A percentile compares a stretch with the other conserved stretches of the same genome.
Evolutionary conservation across 1,284 basidiomycete genomes (phyloP).

Genomic region (Cronartium quercuum): DNA sequence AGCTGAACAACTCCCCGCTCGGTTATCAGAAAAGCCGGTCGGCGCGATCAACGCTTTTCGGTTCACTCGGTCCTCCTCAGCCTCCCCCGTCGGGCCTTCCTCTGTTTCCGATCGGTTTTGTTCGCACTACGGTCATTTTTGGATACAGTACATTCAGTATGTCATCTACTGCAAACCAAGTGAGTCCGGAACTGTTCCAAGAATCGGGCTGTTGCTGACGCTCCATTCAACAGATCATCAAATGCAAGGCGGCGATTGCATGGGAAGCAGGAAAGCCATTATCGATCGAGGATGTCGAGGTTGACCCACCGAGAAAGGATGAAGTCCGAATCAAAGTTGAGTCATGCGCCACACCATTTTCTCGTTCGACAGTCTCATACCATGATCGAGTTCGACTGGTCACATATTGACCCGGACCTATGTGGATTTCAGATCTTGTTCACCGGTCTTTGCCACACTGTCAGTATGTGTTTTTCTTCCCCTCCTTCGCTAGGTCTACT

Average conservation of each 20-base stretch:
- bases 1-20: neutral
- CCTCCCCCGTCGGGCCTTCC: neutral
- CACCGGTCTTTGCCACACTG: slow-evolving; percentile 89
- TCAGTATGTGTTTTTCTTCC: slow-evolving; percentile 44
- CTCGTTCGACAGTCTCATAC: slow-evolving; percentile 21
- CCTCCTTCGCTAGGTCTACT: slow-evolving; percentile 7
- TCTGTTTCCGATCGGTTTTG: too few relatives aligned
- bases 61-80: neutral
- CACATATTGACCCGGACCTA: slow-evolving; percentile 32
- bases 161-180: slow-evolving; percentile 1
- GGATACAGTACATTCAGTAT: neutral
- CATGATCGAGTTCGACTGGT: slow-evolving; percentile 19
- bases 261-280: slow-evolving; percentile 88
- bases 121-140: neutral
- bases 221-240: slow-evolving; percentile 57
- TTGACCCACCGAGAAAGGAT: slow-evolving; percentile 77
- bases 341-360: slow-evolving; percentile 45
- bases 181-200: neutral
- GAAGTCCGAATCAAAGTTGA: slow-evolving; percentile 63
- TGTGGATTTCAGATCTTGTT: slow-evolving; percentile 21
- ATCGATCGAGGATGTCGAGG: slow-evolving; percentile 83
- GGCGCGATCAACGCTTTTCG: neutral
- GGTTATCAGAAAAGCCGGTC: neutral
- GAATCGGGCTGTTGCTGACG: neutral
- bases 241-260: slow-evolving; percentile 72